Evolutionary conservation across 495 filamentous ascomycete species (phyloP).

Genomic region (Penicillium tannophilum): DNA sequence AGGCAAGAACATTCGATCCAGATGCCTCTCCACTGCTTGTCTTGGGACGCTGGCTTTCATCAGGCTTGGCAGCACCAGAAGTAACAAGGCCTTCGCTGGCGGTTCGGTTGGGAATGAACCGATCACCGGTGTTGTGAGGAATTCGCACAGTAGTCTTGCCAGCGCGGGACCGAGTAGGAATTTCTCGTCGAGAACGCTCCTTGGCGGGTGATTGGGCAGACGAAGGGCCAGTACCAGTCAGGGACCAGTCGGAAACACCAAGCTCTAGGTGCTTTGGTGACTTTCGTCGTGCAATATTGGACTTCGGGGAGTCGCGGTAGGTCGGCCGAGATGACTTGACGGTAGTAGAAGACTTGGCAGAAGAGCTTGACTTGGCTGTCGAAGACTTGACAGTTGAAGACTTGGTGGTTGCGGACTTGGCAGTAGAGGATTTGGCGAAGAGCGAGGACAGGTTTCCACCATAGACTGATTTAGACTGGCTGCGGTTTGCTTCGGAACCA

Average conservation of each 20-base stretch:
- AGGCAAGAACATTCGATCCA: slow-evolving; percentile 60
- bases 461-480: slow-evolving; percentile 68
- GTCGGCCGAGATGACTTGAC: slow-evolving; percentile 19
- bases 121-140: slow-evolving; percentile 75
- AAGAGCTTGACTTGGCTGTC: background rate
- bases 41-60: slow-evolving; percentile 69
- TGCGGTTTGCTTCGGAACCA: slow-evolving; percentile 55
- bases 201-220: slow-evolving; percentile 71
- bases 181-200: slow-evolving; percentile 61
- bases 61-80: slow-evolving; percentile 77
- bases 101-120: slow-evolving; percentile 91
- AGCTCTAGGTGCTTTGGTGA: slow-evolving; percentile 83
- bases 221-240: slow-evolving; percentile 76
- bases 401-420: slow-evolving; percentile 35
- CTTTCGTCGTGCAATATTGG: slow-evolving; percentile 79
- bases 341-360: slow-evolving; percentile 8
- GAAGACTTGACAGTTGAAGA: slow-evolving; percentile 14
- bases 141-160: slow-evolving; percentile 73
- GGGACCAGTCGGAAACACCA: slow-evolving; percentile 87
- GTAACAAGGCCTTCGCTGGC: slow-evolving; percentile 87
- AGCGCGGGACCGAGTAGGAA: slow-evolving; percentile 62
- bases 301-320: slow-evolving; percentile 83
- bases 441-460: slow-evolving; percentile 71
- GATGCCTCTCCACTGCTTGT: slow-evolving; percentile 69
- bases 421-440: slow-evolving; percentile 60